Evolutionary conservation across 106 monocot genomes (phyloP).

Genomic region (Narthecium ossifragum): DNA sequence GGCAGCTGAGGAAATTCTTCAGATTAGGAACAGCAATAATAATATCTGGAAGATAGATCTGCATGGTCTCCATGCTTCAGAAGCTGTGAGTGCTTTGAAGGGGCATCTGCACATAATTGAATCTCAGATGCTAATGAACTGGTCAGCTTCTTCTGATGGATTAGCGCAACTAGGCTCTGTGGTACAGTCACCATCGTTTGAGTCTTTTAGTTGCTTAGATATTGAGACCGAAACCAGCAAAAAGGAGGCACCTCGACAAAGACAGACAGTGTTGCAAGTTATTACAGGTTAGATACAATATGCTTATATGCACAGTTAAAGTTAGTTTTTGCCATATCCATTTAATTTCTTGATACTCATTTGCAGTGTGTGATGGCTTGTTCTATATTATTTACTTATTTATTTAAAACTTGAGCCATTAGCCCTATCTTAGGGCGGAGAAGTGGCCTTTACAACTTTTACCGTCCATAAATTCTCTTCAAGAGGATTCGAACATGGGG

Average conservation of each 20-base stretch:
- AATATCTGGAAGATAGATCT: slow-evolving; percentile 81
- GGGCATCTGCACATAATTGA: slow-evolving; percentile 58
- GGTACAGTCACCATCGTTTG: slow-evolving; percentile 1
- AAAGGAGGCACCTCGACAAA: slow-evolving; percentile 18
- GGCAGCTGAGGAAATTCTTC: slow-evolving; percentile 73
- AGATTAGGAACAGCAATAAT: slow-evolving; percentile 61
- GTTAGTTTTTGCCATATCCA: neutral
- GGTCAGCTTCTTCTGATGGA: slow-evolving; percentile 19
- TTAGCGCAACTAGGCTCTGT: slow-evolving; percentile 12
- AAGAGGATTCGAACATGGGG: no score
- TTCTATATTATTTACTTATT: neutral
- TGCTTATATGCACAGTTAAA: neutral
- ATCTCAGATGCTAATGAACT: slow-evolving; percentile 15
- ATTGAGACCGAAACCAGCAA: slow-evolving; percentile 5
- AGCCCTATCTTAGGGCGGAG: no score
- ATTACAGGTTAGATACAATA: slow-evolving; percentile 70
- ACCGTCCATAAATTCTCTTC: no score
- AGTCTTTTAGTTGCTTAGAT: slow-evolving; percentile 6
- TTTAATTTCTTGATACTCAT: neutral
- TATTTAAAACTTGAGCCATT: neutral
- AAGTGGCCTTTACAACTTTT: no score
- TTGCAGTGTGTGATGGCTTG: neutral
- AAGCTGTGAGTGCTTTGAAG: slow-evolving; percentile 65
- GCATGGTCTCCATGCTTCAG: slow-evolving; percentile 90
- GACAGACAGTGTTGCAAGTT: slow-evolving; percentile 47